Conservation (phyloP, 495 filamentous ascomycete genomes). For the Hypoxylon subgilvum region DNA sequence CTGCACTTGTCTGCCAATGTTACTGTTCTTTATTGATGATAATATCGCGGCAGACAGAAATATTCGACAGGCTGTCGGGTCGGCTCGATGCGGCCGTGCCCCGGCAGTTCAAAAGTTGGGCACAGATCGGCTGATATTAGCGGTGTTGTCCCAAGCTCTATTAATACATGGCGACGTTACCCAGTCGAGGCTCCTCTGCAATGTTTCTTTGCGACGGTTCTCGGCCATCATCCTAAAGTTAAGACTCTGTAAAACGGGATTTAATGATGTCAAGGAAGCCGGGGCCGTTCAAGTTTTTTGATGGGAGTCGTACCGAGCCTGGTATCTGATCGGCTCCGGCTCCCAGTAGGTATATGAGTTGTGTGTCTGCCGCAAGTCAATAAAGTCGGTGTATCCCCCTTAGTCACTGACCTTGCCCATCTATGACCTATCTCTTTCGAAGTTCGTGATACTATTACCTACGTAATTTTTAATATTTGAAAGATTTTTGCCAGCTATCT, state of each 20-base stretch:
- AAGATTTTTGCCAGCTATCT: neutral
- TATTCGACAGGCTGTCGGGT: slow-evolving; percentile 29
- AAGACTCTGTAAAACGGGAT: neutral
- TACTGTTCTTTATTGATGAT: neutral
- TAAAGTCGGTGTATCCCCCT: slow-evolving; percentile 24
- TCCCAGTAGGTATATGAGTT: slow-evolving; percentile 2
- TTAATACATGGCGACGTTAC: too few species aligned
- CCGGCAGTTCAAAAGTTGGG: slow-evolving; percentile 20
- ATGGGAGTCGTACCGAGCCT: neutral
- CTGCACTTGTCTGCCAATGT: neutral
- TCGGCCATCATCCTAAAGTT: slow-evolving; percentile 13
- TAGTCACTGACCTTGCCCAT: neutral
- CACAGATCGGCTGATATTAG: slow-evolving; percentile 1
- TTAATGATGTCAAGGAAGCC: slow-evolving; percentile 10
- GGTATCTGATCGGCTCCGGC: slow-evolving; percentile 12
- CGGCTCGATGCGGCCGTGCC: slow-evolving; percentile 22
- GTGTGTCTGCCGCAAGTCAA: slow-evolving; percentile 11
- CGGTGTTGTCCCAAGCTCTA: slow-evolving; percentile 26
- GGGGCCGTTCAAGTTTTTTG: slow-evolving; percentile 4
- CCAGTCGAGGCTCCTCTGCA: slow-evolving; percentile 4
- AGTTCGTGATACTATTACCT: slow-evolving; percentile 1
- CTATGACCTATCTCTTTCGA: slow-evolving; percentile 3
- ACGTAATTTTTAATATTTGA: neutral
- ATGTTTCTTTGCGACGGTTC: slow-evolving; percentile 28
- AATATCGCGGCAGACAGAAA: slow-evolving; percentile 2